phyloP scores from a whole-genome alignment of 768 basidiomycete species.

The Fomitopsis serialis region DNA sequence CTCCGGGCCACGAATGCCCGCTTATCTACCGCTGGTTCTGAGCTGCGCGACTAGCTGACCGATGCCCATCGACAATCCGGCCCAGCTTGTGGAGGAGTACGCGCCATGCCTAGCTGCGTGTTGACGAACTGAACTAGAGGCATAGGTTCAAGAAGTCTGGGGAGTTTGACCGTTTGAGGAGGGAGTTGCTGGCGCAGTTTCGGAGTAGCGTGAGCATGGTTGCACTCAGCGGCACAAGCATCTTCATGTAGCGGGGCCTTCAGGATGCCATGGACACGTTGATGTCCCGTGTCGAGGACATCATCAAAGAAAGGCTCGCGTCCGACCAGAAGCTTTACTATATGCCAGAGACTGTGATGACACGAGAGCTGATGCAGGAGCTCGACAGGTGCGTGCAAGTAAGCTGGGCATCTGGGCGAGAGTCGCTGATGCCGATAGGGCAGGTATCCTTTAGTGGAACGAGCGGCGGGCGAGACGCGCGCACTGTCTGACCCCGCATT shows the following conservation, averaged over 20 bases:
- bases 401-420: neutral
- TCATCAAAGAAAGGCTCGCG: conserved; percentile 49
- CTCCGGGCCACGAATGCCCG: too few relatives aligned
- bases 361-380: conserved; percentile 65
- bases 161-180: conserved; percentile 68
- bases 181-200: conserved; percentile 58
- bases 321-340: conserved; percentile 50
- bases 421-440: neutral
- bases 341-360: conserved; percentile 45
- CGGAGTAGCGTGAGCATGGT: conserved; percentile 48
- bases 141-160: conserved; percentile 74
- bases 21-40: too few relatives aligned
- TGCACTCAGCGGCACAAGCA: neutral
- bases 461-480: conserved; percentile 36
- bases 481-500: conserved; percentile 19
- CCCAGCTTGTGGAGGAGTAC: conserved; percentile 63
- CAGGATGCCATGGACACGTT: conserved; percentile 52
- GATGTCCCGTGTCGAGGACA: conserved; percentile 55
- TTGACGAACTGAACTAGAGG: conserved; percentile 1
- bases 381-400: conserved; percentile 49
- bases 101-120: neutral
- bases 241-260: neutral
- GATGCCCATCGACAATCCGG: conserved; percentile 53
- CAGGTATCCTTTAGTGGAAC: conserved; percentile 64
- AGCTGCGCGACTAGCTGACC: neutral